A percentile compares a stretch with the other conserved stretches of the same genome.
These are phyloP conservation scores for Balamuthia mandrillaris DNA, from an alignment of 208 protist species.

Conservation along the genomic window DNA sequence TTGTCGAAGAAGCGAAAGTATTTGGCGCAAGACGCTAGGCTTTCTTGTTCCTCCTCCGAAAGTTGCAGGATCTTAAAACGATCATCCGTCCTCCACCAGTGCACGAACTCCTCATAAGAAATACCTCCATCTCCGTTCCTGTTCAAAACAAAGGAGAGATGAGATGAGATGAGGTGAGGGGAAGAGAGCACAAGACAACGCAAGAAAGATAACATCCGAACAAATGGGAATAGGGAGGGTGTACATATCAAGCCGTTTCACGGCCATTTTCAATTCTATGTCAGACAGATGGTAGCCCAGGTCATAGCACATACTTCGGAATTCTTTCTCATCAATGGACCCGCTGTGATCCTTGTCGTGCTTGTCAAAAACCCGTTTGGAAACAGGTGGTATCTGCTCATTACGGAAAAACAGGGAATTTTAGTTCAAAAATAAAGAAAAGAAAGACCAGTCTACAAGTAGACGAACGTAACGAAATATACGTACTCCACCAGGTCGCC, in stretches of 20 bases:
- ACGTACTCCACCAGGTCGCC: no score
- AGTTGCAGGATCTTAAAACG: background rate
- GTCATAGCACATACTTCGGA: background rate
- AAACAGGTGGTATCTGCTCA: background rate
- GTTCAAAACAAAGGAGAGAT: background rate
- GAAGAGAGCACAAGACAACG: background rate
- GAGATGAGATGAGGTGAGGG: background rate
- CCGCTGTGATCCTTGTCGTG: conserved; percentile 22
- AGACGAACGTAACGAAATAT: no score
- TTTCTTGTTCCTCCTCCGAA: background rate
- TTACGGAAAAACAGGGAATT: no score
- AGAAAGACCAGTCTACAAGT: no score
- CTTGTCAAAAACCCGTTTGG: conserved; percentile 12
- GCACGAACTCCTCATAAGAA: background rate
- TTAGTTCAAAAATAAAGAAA: no score
- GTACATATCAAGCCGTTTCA: background rate
- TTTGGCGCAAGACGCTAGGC: background rate
- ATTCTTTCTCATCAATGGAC: background rate
- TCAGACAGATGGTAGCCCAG: background rate
- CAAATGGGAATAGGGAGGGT: background rate
- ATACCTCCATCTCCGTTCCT: background rate
- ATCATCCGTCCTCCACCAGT: conserved; percentile 7
- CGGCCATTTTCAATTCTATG: background rate
- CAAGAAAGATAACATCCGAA: no score
- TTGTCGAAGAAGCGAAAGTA: conserved; percentile 13